Evolutionary conservation across 495 filamentous ascomycete species (phyloP).

Genomic region (Copromyces sp.): DNA sequence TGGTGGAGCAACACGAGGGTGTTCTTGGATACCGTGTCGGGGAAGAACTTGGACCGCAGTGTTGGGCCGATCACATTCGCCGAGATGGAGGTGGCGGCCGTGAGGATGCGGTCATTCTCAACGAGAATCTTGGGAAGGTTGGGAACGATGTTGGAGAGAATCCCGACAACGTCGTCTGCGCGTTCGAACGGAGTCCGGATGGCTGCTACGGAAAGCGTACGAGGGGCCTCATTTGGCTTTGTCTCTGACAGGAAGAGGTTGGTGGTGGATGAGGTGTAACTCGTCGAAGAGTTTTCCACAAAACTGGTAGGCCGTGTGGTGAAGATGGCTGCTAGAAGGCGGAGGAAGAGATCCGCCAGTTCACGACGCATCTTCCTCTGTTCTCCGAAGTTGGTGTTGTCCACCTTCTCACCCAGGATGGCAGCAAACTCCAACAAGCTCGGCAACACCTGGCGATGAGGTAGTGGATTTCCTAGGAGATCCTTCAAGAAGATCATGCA

Average conservation of each 20-base stretch:
- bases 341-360: conserved; percentile 76
- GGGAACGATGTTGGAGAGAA: conserved; percentile 68
- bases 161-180: conserved; percentile 70
- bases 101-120: conserved; percentile 72
- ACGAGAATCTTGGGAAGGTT: conserved; percentile 77
- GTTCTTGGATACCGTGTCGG: conserved; percentile 66
- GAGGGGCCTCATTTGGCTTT: conserved; percentile 4
- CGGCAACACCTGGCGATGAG: conserved; percentile 83
- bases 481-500: conserved; percentile 87
- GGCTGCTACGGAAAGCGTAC: conserved; percentile 10
- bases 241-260: conserved; percentile 17
- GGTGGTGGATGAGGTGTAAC: conserved; percentile 16
- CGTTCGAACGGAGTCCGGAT: conserved; percentile 24
- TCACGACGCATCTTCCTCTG: conserved; percentile 90
- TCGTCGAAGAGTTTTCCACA: conserved; percentile 22
- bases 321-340: conserved; percentile 82
- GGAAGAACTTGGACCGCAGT: conserved; percentile 77
- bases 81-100: conserved; percentile 69
- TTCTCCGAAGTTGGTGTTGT: conserved; percentile 96
- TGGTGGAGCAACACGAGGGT: conserved; percentile 66
- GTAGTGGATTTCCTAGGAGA: conserved; percentile 86
- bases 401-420: conserved; percentile 83
- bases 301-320: conserved; percentile 70
- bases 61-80: conserved; percentile 73
- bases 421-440: conserved; percentile 80